A percentile compares a stretch with the other conserved stretches of the same genome.
These are phyloP conservation scores for Botrytis pseudocinerea DNA, from an alignment of 2,329 filamentous ascomycete species.

Conservation along the genomic window DNA sequence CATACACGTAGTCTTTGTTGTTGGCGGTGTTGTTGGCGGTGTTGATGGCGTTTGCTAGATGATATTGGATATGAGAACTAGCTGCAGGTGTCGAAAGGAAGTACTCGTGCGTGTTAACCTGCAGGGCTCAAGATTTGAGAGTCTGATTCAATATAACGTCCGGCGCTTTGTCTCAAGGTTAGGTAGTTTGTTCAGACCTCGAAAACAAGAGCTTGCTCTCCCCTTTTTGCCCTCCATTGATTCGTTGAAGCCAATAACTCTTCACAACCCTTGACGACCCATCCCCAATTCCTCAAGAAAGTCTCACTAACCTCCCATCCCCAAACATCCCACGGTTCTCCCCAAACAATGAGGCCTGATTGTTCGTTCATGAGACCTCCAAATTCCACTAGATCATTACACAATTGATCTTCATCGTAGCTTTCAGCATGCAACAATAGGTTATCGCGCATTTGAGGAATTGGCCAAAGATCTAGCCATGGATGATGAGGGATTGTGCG, in stretches of 20 bases:
- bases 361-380: conserved; percentile 43
- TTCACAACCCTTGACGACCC: conserved; percentile 37
- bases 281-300: conserved; percentile 45
- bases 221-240: conserved; percentile 41
- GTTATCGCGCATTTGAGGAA: conserved; percentile 43
- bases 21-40: background rate
- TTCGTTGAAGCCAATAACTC: conserved; percentile 43
- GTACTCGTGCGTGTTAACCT: background rate
- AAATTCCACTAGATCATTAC: conserved; percentile 45
- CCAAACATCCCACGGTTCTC: conserved; percentile 44
- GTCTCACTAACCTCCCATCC: conserved; percentile 48
- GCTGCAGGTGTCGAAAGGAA: background rate
- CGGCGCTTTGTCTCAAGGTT: background rate
- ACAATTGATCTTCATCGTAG: conserved; percentile 49
- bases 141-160: background rate
- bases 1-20: background rate
- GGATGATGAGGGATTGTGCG: conserved; percentile 44
- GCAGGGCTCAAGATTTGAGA: background rate
- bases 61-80: background rate
- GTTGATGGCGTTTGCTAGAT: background rate
- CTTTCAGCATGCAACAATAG: conserved; percentile 43
- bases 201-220: conserved; percentile 35
- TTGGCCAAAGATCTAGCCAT: conserved; percentile 48
- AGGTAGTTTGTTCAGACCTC: background rate
- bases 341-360: conserved; percentile 41